Percentiles rank a stretch among this genome's conserved stretches.
Evolutionary conservation across 257 asterid genomes (phyloP).

Genomic region (Verbena officinalis): DNA sequence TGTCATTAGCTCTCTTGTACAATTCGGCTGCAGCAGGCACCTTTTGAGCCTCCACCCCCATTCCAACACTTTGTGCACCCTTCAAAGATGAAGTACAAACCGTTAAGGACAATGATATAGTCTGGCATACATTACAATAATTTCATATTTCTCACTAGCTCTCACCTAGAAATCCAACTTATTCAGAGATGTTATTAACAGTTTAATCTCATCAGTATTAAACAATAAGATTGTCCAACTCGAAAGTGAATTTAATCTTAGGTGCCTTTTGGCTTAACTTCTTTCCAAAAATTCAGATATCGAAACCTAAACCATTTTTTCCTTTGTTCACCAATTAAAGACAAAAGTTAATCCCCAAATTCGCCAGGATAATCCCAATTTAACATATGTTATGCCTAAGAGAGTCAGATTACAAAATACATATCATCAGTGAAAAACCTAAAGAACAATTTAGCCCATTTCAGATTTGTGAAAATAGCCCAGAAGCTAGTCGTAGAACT

Average conservation of each 20-base stretch:
- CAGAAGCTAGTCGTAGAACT: no score
- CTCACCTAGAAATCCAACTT: constrained; percentile 5
- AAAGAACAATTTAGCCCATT: not conserved
- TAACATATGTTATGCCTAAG: not conserved
- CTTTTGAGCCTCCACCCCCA: constrained; percentile 94
- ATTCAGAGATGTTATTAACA: constrained; percentile 14
- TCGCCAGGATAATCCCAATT: not conserved
- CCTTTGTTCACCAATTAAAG: not conserved
- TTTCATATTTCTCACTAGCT: constrained; percentile 6
- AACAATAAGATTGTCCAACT: constrained; percentile 9
- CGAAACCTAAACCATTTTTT: not conserved
- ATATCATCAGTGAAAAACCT: not conserved
- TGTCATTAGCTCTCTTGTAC: constrained; percentile 78
- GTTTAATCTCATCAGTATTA: not conserved
- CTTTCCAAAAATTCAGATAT: not conserved
- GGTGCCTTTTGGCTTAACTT: not conserved
- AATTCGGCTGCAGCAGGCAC: constrained; percentile 95
- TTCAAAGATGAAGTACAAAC: constrained; percentile 38
- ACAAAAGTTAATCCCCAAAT: not conserved
- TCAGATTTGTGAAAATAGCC: not conserved
- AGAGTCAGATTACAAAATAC: constrained; percentile 9
- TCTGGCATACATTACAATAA: not conserved
- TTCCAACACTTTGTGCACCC: constrained; percentile 99
- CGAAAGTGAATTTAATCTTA: not conserved
- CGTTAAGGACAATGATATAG: not conserved